These are phyloP conservation scores for Neurospora sp. DNA, from an alignment of 495 filamentous ascomycete species.

Conservation along the genomic window DNA sequence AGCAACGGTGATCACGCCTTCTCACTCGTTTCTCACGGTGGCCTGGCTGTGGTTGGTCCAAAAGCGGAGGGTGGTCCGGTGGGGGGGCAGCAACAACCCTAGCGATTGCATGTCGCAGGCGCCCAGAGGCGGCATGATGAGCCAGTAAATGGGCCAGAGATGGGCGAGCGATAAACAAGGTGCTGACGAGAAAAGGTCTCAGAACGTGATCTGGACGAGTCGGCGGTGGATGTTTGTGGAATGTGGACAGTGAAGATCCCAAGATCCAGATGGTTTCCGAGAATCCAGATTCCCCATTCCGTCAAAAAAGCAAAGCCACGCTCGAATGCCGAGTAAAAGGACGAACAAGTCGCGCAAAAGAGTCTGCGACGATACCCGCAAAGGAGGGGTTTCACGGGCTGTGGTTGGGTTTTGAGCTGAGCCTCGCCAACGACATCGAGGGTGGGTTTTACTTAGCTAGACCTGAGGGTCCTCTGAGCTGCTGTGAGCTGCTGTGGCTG, in stretches of 20 bases:
- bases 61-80: constrained; percentile 1
- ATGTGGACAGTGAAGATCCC: neutral
- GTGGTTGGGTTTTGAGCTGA: neutral
- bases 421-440: neutral
- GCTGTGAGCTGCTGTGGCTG: neutral
- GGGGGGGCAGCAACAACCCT: neutral
- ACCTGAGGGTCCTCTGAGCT: neutral
- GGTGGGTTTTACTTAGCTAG: no score
- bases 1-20: constrained; percentile 3
- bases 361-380: neutral
- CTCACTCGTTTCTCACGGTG: constrained; percentile 16
- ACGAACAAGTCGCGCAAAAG: neutral
- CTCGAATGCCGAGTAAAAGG: neutral
- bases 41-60: constrained; percentile 19
- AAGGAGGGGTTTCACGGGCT: neutral
- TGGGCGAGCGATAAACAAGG: constrained; percentile 1
- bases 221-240: neutral
- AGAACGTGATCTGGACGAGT: neutral
- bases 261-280: neutral
- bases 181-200: neutral
- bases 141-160: constrained; percentile 2
- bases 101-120: neutral
- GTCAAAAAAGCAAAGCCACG: neutral
- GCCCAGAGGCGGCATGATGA: constrained; percentile 14
- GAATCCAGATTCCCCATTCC: neutral